Evolutionary conservation across 768 basidiomycete genomes (phyloP), one percentile per base, ranked within the genome.

Genomic region (Kwoniella sp.): DNA sequence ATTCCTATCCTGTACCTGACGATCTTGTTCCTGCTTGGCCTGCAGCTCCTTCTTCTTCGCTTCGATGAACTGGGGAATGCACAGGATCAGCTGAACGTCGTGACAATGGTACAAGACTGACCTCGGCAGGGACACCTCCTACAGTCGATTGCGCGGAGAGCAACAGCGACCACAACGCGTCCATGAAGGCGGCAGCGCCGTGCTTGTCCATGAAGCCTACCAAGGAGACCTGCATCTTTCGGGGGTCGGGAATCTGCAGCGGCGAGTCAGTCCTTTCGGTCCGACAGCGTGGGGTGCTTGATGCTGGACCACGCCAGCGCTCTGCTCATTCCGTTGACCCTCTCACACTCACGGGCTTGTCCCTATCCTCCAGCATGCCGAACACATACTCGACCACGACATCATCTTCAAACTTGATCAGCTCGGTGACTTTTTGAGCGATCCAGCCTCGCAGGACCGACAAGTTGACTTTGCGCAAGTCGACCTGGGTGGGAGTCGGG

Each of bases 381-480:
- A 90, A 89, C 15, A 90, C 89, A 69, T 95, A 98, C 69, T 96
- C 93, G 25, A 96, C 84, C 34, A 98, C 85, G 36, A 99, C 85
- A 71, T 99, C 95, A 74, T 99, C 95, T 66, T 99, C 95, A 31
- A 98, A 83, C 2, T 92, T 89, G 36, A 91, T 83, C 19, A 95
- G 80, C 52, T 91, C 88, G 3, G 86, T 81, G 50, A 95, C 85
- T 27, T 69, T 70, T 75, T 88, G 87, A 12, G 88, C 87, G 55
- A 96, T 84, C 95, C 95, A 99, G 2, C 90, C 89, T 53, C 88
- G 80, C 69, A 99, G 87, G 62, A 98, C 90, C 15, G 81, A 78
- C 56, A 96, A 65, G 73, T 96, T 95, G 56, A 98, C 90, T 79
- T 96, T 92, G 29, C 88, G 83, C 82, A 92, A 86, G 72, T 96